Evolutionary conservation across 495 filamentous ascomycete species (phyloP).

Genomic region (Podospora fimiseda): DNA sequence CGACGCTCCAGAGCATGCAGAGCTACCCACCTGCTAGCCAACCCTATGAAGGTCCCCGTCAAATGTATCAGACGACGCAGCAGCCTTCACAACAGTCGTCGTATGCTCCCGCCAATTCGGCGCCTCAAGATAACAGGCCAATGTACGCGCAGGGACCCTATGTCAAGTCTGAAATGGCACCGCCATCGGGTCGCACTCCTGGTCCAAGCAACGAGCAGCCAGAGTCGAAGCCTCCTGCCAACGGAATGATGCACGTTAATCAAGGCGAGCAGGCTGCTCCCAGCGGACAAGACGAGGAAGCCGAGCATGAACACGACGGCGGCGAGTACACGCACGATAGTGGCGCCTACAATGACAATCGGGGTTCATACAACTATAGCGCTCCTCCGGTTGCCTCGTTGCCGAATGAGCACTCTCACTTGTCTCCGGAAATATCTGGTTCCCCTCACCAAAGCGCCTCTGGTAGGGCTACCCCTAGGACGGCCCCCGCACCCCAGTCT

Average conservation of each 20-base stretch:
- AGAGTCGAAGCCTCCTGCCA: conserved; percentile 66
- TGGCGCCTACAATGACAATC: conserved; percentile 60
- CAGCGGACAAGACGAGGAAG: conserved; percentile 63
- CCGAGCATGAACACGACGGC: conserved; percentile 66
- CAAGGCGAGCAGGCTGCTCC: conserved; percentile 51
- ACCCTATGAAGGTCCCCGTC: conserved; percentile 69
- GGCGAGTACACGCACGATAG: conserved; percentile 74
- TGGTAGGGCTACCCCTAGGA: conserved; percentile 82
- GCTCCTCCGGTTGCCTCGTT: conserved; percentile 58
- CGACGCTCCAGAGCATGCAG: conserved; percentile 68
- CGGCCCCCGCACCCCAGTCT: conserved; percentile 54
- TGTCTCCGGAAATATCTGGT: conserved; percentile 78
- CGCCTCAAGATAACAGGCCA: conserved; percentile 57
- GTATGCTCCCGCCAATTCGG: conserved; percentile 59
- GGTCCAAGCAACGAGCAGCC: conserved; percentile 52
- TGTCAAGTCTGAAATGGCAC: conserved; percentile 87
- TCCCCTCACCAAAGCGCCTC: conserved; percentile 87
- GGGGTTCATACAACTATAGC: conserved; percentile 68
- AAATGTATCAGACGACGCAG: conserved; percentile 73
- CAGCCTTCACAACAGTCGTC: conserved; percentile 40
- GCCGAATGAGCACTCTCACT: conserved; percentile 68
- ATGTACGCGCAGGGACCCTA: conserved; percentile 65
- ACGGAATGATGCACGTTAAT: conserved; percentile 50
- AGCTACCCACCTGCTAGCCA: conserved; percentile 63
- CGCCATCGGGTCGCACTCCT: conserved; percentile 59